Evolutionary conservation across 2,329 filamentous ascomycete genomes (phyloP).

Genomic region (Zalaria sp.): DNA sequence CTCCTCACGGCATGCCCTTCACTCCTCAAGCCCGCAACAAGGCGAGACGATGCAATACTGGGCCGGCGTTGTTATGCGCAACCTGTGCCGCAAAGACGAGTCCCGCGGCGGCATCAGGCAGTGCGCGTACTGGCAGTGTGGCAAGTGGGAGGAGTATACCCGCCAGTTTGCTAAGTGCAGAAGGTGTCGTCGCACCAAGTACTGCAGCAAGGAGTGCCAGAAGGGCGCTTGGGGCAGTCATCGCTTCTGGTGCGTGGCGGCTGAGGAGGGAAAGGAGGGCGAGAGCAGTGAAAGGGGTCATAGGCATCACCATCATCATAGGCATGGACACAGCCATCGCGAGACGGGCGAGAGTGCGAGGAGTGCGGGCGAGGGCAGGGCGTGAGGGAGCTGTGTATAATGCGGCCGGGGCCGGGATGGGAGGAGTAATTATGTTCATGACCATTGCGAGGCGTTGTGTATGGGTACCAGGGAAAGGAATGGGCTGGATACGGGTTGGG

Average conservation of each 20-base stretch:
- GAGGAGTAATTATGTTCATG: neutral
- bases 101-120: constrained; percentile 86
- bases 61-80: constrained; percentile 98
- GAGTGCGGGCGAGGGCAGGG: neutral
- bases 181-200: constrained; percentile 89
- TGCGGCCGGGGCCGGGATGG: no score
- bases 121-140: constrained; percentile 95
- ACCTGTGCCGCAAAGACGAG: constrained; percentile 95
- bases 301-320: constrained; percentile 6
- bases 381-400: no score
- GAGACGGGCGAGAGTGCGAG: neutral
- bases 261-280: constrained; percentile 28
- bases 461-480: neutral
- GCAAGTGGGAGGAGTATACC: constrained; percentile 95
- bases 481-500: no score
- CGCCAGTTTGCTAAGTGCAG: constrained; percentile 97
- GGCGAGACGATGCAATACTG: constrained; percentile 92
- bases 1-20: constrained; percentile 54
- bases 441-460: neutral
- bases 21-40: constrained; percentile 16
- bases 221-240: constrained; percentile 98
- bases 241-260: constrained; percentile 89
- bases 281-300: neutral
- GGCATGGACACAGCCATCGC: constrained; percentile 3
- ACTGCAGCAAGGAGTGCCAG: constrained; percentile 99